Conservation (phyloP, 495 filamentous ascomycete genomes). For the Xylaria flabelliformis region DNA sequence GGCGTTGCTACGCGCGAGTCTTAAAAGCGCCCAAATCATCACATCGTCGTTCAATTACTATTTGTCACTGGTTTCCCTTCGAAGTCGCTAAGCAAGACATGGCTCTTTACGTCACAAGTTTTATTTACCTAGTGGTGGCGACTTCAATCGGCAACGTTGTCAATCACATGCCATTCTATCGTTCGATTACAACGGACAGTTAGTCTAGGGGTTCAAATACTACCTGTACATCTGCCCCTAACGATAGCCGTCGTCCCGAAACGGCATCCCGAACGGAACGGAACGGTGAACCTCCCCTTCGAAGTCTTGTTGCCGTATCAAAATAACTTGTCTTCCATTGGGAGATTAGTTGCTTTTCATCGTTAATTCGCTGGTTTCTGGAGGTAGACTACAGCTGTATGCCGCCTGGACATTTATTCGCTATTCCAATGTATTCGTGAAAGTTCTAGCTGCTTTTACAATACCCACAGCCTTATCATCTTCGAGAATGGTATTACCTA, state of each 20-base stretch:
- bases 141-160: background rate
- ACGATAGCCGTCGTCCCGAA: background rate
- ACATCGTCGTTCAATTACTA: background rate
- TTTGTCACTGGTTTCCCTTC: background rate
- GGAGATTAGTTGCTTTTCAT: background rate
- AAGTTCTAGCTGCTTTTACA: background rate
- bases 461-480: too few relatives aligned
- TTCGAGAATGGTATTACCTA: too few relatives aligned
- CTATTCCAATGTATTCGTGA: background rate
- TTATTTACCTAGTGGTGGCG: background rate
- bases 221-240: background rate
- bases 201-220: background rate
- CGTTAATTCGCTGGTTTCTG: background rate
- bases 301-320: background rate
- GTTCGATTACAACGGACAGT: background rate
- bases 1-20: background rate
- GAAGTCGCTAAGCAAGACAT: background rate
- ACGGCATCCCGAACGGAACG: background rate
- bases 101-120: background rate
- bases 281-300: background rate
- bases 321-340: background rate
- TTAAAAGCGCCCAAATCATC: conserved; percentile 21
- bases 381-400: background rate
- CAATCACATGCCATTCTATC: background rate
- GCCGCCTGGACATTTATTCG: background rate